Conservation (phyloP, 352 stramenopile species). For the Pythium dissimile region DNA sequence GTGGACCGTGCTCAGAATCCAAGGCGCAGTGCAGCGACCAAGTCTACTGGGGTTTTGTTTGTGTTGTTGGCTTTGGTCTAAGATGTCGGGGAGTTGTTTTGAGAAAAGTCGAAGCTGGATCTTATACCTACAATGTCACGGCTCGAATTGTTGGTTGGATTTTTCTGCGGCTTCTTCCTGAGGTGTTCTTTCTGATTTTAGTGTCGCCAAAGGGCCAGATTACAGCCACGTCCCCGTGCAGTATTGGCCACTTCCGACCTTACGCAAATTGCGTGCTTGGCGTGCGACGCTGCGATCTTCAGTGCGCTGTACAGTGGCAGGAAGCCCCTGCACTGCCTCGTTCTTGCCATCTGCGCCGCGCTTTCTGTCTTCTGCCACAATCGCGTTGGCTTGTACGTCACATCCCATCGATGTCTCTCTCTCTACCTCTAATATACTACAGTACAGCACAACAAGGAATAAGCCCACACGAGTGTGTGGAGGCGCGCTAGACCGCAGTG, state of each 20-base stretch:
- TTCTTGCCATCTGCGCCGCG: slow-evolving; percentile 8
- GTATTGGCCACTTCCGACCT: slow-evolving; percentile 11
- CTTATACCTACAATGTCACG: too few relatives aligned
- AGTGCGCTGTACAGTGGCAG: too few relatives aligned
- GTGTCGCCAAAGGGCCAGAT: slow-evolving; percentile 9
- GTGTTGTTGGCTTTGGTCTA: too few relatives aligned
- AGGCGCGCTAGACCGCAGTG: too few relatives aligned
- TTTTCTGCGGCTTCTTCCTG: slow-evolving; percentile 8
- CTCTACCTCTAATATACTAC: background rate
- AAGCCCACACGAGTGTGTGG: too few relatives aligned
- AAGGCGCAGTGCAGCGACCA: too few relatives aligned
- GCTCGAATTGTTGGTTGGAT: background rate
- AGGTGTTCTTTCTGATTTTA: slow-evolving; percentile 18
- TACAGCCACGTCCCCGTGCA: background rate
- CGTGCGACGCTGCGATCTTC: slow-evolving; percentile 11
- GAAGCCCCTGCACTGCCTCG: background rate
- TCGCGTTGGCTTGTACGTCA: background rate
- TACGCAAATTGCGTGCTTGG: background rate
- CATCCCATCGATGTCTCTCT: slow-evolving; percentile 5
- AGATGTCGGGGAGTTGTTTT: too few relatives aligned
- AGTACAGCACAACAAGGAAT: too few relatives aligned
- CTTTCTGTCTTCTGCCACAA: slow-evolving; percentile 5
- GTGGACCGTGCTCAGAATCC: too few relatives aligned
- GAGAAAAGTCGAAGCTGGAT: too few relatives aligned
- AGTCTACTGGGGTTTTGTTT: too few relatives aligned